Percentiles rank a stretch among this genome's conserved stretches.
Conservation (phyloP, 129 eudicot species). For the Calendula officinalis region DNA sequence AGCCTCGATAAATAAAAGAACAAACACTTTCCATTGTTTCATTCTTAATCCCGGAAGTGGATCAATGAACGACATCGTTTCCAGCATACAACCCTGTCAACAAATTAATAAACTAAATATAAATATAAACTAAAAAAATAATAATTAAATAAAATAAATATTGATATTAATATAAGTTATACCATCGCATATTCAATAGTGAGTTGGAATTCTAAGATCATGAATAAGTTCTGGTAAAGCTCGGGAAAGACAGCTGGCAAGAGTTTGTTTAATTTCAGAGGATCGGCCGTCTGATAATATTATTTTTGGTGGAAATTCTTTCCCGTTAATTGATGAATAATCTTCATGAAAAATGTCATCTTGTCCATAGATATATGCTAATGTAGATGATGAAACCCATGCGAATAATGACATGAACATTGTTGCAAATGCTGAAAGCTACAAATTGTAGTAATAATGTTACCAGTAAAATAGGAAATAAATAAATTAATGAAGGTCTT, state of each 20-base stretch:
- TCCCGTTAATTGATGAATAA: constrained; percentile 56
- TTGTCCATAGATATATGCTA: constrained; percentile 80
- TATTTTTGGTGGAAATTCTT: constrained; percentile 61
- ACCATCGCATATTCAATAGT: constrained; percentile 69
- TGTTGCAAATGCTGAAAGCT: constrained; percentile 83
- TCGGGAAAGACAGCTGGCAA: constrained; percentile 69
- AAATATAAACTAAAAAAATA: no score
- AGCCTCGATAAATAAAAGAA: constrained; percentile 71
- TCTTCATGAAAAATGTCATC: constrained; percentile 65
- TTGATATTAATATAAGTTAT: neutral
- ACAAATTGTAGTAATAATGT: constrained; percentile 22
- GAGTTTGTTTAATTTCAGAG: constrained; percentile 70
- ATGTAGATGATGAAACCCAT: constrained; percentile 75
- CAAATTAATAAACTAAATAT: neutral
- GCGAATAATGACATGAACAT: constrained; percentile 76
- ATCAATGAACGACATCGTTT: constrained; percentile 77
- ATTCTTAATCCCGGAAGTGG: constrained; percentile 72
- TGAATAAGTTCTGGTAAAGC: constrained; percentile 67
- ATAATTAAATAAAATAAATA: no score
- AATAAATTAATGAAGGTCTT: neutral
- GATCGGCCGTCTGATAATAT: constrained; percentile 61
- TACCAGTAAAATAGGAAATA: neutral
- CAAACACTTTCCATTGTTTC: constrained; percentile 76
- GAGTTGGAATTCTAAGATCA: constrained; percentile 63
- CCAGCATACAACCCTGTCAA: constrained; percentile 61